Evolutionary conservation across 192 early-diverging fungal species (phyloP).

Genomic region (Lunasporangiospora selenospora): DNA sequence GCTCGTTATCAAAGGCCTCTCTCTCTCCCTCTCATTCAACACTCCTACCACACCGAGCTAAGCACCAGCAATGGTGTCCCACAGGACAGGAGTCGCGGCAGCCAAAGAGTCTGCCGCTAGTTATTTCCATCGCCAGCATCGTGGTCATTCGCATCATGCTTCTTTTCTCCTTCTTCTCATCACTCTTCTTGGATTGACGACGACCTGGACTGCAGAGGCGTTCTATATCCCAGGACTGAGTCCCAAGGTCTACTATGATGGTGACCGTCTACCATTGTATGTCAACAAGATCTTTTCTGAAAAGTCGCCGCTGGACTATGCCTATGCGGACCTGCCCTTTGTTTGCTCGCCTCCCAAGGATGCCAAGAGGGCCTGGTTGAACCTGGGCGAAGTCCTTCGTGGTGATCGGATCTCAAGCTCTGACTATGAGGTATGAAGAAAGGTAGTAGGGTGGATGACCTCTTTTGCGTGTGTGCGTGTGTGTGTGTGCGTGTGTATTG

Average conservation of each 20-base stretch:
- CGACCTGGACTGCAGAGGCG: conserved; percentile 2
- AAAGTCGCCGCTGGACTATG: conserved; percentile 67
- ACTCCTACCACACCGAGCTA: too few species aligned
- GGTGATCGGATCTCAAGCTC: conserved; percentile 74
- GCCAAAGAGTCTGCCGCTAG: too few species aligned
- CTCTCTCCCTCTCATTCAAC: too few species aligned
- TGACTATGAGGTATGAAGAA: conserved; percentile 53
- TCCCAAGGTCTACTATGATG: conserved; percentile 44
- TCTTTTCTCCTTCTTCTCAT: conserved; percentile 13
- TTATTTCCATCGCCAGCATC: too few species aligned
- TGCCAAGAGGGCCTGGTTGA: conserved; percentile 45
- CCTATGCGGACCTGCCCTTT: conserved; percentile 69
- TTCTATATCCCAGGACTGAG: conserved; percentile 52
- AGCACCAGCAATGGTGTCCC: too few species aligned
- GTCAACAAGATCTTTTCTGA: conserved; percentile 77
- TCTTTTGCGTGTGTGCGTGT: too few species aligned
- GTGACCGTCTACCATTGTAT: conserved; percentile 63
- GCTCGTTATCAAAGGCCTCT: too few species aligned
- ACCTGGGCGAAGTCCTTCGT: conserved; percentile 72
- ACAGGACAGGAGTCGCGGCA: too few species aligned
- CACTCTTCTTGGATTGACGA: too few species aligned
- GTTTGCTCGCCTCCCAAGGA: conserved; percentile 58
- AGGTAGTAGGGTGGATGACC: too few species aligned
- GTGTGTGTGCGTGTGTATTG: not conserved
- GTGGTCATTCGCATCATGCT: too few species aligned